These are phyloP conservation scores for Neurospora sp. DNA, from an alignment of 2,329 filamentous ascomycete genomes.

Conservation along the genomic window DNA sequence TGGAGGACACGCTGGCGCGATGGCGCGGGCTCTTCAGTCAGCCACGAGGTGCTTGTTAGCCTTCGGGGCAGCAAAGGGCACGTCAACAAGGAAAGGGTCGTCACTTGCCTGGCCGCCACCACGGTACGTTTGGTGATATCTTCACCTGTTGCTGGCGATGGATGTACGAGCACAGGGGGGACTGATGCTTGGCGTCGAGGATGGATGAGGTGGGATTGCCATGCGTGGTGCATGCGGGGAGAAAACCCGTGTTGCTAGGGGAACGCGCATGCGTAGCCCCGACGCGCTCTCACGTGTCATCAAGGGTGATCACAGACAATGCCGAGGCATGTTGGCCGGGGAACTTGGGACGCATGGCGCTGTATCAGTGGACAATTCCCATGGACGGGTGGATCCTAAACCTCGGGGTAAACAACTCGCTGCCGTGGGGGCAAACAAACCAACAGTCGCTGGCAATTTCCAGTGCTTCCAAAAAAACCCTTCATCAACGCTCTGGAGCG, in stretches of 20 bases:
- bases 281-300: not conserved
- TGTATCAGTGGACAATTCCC: not conserved
- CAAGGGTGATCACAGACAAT: not conserved
- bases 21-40: not conserved
- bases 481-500: too few species aligned
- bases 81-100: not conserved
- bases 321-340: too few species aligned
- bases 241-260: not conserved
- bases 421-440: not conserved
- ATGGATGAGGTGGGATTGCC: not conserved
- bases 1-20: not conserved
- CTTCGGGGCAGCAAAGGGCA: not conserved
- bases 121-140: not conserved
- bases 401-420: too few species aligned
- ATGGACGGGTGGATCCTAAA: not conserved
- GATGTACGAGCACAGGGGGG: accelerated
- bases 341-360: not conserved
- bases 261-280: not conserved
- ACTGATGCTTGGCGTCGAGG: not conserved
- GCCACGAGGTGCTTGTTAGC: not conserved
- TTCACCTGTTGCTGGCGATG: not conserved
- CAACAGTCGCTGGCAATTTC: not conserved
- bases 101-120: not conserved
- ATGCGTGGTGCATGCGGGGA: not conserved
- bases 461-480: not conserved